Evolutionary conservation across 164 flowering plant genomes (phyloP).

Genomic region (Chloranthus sessilifolius): DNA sequence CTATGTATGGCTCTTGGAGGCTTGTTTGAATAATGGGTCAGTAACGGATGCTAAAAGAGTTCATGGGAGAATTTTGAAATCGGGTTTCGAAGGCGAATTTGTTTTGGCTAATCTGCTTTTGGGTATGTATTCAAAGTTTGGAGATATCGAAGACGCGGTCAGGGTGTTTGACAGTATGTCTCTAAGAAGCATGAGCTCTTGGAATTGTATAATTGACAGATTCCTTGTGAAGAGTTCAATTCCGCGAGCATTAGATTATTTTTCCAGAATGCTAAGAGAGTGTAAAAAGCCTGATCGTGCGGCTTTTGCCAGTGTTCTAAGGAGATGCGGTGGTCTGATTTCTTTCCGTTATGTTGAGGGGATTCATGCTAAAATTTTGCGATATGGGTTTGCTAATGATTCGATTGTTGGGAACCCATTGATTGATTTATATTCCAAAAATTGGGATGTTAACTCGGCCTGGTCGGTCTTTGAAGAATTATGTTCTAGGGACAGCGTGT

Average conservation of each 20-base stretch:
- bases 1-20: slow-evolving; percentile 21
- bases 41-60: slow-evolving; percentile 16
- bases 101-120: slow-evolving; percentile 12
- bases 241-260: slow-evolving; percentile 2
- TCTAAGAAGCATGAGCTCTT: slow-evolving; percentile 12
- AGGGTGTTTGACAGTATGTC: slow-evolving; percentile 16
- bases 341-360: slow-evolving; percentile 11
- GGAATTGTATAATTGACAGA: slow-evolving; percentile 14
- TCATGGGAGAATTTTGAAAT: slow-evolving; percentile 23
- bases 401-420: slow-evolving; percentile 21
- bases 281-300: slow-evolving; percentile 1
- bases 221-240: slow-evolving; percentile 7
- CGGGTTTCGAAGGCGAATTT: slow-evolving; percentile 15
- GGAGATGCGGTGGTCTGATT: slow-evolving; percentile 14
- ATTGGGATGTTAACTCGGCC: slow-evolving; percentile 12
- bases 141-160: slow-evolving; percentile 13
- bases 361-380: slow-evolving; percentile 21
- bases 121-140: slow-evolving; percentile 8
- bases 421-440: slow-evolving; percentile 24
- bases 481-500: slow-evolving; percentile 15
- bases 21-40: slow-evolving; percentile 13
- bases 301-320: slow-evolving; percentile 18
- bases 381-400: slow-evolving; percentile 15
- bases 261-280: slow-evolving; percentile 14
- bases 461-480: slow-evolving; percentile 17